Conservation (phyloP, 2,329 filamentous ascomycete species). For the Penicillium oxalicum region DNA sequence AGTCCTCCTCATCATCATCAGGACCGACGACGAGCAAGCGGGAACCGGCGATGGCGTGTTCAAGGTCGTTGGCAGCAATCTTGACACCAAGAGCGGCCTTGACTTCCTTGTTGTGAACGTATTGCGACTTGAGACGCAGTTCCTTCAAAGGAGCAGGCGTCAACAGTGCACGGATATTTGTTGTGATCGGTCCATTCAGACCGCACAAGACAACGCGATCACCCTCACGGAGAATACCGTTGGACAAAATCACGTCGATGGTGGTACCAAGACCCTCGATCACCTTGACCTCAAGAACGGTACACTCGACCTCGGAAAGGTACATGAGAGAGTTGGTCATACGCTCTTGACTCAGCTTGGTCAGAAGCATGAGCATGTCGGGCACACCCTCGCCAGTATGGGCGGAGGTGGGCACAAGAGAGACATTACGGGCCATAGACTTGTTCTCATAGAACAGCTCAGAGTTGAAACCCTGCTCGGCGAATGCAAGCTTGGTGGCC, state of each 20-base stretch:
- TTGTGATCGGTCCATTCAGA: constrained; percentile 91
- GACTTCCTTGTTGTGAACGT: constrained; percentile 98
- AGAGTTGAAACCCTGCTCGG: constrained; percentile 96
- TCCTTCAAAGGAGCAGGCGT: constrained; percentile 92
- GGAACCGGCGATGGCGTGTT: constrained; percentile 93
- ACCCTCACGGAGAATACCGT: constrained; percentile 89
- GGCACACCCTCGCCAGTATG: constrained; percentile 99
- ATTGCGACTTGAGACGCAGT: constrained; percentile 87
- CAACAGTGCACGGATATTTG: constrained; percentile 88
- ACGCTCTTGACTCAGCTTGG: constrained; percentile 88
- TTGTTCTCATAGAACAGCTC: constrained; percentile 98
- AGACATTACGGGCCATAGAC: constrained; percentile 89
- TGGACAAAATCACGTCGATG: constrained; percentile 93
- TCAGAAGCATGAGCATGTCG: constrained; percentile 94
- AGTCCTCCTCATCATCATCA: constrained; percentile 92
- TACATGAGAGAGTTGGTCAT: constrained; percentile 99
- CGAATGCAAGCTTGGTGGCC: constrained; percentile 86
- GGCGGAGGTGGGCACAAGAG: constrained; percentile 93
- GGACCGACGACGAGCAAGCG: constrained; percentile 88
- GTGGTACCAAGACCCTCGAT: constrained; percentile 99
- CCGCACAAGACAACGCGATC: constrained; percentile 93
- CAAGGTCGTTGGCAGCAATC: constrained; percentile 92
- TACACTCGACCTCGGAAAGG: constrained; percentile 93
- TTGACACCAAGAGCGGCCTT: constrained; percentile 98
- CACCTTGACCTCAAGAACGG: constrained; percentile 96